Evolutionary conservation across 148 eudicot species (phyloP), one percentile per base, ranked within the genome.

Genomic region (Polygonum maritimum): DNA sequence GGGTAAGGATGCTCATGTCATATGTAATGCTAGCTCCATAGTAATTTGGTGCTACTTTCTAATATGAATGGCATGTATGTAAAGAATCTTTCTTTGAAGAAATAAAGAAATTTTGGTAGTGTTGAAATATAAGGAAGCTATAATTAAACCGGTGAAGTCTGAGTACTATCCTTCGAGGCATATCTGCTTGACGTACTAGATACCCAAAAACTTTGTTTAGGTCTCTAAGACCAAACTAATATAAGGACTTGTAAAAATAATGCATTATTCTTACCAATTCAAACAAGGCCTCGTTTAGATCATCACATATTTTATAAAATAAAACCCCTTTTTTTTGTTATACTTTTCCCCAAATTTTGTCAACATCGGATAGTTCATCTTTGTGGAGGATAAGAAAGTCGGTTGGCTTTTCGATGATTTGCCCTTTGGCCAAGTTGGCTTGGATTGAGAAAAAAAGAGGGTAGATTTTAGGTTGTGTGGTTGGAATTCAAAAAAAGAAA

Each of bases 61-160:
- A 22, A 13, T 63, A 63, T 35, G 70, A 63, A 63, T n/a, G 10
- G 65, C 31, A 26, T 26, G 31, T 26, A 26, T 63, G 70, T 63
- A 63, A 62, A 63, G 70, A 3, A 63, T 63, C 70, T 33, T 26
- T 14, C 21, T 38, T 35, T 36, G 48, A 71, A 52, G 22, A 45
- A 47, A 54, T 73, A 71, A 80, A 76, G 73, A 80, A 80, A 58
- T 80, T 76, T 80, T 71, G 77, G 76, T 35, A 48, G 74, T 48
- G 26, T 54, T 54, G 21, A 3, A 10, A n/a, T 54, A 54, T 54
- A n/a, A 18, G 0, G n/a, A 18, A 16, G 18, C 7, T 52, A 2
- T 48, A 48, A 48, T 26, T n/a, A n/a, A n/a, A n/a, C n/a, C 31
- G 31, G 31, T 26, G 31, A 26, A 26, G 0, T 26, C 31, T 26